Conservation (phyloP, 345 rosid species). For the Microthlaspi erraticum region DNA sequence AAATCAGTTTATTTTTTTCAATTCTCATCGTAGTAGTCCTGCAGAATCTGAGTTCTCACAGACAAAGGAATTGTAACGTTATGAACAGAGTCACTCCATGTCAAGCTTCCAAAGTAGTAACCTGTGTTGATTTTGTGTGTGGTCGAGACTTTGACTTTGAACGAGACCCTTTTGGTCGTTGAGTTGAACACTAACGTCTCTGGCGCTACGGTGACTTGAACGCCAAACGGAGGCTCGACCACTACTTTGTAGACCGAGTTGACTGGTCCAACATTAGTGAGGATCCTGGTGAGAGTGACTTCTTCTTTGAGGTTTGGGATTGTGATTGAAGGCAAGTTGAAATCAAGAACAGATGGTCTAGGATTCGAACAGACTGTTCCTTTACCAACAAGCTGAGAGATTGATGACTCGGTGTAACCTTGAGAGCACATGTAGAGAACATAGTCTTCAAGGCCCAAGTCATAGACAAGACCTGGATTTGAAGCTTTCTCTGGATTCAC, state of each 20-base stretch:
- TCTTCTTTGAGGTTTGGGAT: conserved; percentile 36
- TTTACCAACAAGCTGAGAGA: conserved; percentile 47
- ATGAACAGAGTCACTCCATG: conserved; percentile 46
- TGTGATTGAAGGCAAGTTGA: conserved; percentile 45
- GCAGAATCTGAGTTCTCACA: conserved; percentile 25
- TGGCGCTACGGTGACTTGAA: conserved; percentile 36
- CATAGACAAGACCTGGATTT: conserved; percentile 64
- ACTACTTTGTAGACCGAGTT: conserved; percentile 40
- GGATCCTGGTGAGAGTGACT: conserved; percentile 41
- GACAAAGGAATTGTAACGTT: conserved; percentile 29
- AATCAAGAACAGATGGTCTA: conserved; percentile 34
- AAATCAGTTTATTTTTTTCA: background rate
- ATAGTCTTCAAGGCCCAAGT: conserved; percentile 51
- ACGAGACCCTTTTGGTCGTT: conserved; percentile 30
- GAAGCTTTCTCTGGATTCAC: conserved; percentile 59
- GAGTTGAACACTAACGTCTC: conserved; percentile 33
- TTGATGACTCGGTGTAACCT: conserved; percentile 54
- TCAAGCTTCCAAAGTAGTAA: conserved; percentile 53
- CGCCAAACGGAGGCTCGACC: conserved; percentile 45
- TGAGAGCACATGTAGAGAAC: conserved; percentile 52
- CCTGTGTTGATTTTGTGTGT: conserved; percentile 46
- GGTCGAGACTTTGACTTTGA: conserved; percentile 32
- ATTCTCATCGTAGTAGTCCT: conserved; percentile 17
- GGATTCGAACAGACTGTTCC: conserved; percentile 37
- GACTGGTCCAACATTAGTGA: conserved; percentile 54